These are phyloP conservation scores for Thermothelomyces thermophilus DNA, from an alignment of 2,329 filamentous ascomycete species.

Conservation along the genomic window DNA sequence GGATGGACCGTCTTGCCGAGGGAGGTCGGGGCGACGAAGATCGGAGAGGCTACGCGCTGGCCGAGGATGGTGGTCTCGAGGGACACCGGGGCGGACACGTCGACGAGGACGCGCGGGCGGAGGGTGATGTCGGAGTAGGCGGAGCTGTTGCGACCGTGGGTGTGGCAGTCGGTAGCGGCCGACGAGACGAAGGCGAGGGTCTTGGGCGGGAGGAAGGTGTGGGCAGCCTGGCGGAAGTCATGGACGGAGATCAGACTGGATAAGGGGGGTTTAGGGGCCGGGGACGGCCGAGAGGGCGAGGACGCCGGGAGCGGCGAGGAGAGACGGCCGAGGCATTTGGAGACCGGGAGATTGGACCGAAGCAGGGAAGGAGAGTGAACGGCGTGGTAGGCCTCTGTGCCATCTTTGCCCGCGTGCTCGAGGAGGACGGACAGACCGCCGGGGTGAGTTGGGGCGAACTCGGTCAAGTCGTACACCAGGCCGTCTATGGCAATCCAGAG, in stretches of 20 bases:
- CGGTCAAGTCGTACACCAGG: constrained; percentile 38
- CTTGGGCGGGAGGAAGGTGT: constrained; percentile 50
- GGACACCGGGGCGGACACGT: constrained; percentile 45
- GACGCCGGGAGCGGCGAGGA: constrained; percentile 49
- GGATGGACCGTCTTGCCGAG: constrained; percentile 59
- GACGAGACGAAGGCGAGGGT: constrained; percentile 66
- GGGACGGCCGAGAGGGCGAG: constrained; percentile 58
- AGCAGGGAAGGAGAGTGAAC: constrained; percentile 9
- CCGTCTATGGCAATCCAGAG: constrained; percentile 19
- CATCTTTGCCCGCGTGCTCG: constrained; percentile 47
- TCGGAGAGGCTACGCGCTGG: constrained; percentile 43
- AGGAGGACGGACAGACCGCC: constrained; percentile 39
- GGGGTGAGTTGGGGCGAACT: constrained; percentile 46
- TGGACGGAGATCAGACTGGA: constrained; percentile 66
- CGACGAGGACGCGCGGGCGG: constrained; percentile 50
- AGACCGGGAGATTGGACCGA: constrained; percentile 2
- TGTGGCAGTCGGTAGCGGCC: constrained; percentile 55
- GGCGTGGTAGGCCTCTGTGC: constrained; percentile 41
- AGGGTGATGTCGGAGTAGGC: constrained; percentile 52
- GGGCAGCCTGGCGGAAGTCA: constrained; percentile 58
- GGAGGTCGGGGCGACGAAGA: constrained; percentile 59
- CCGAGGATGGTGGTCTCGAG: constrained; percentile 50
- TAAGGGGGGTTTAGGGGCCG: constrained; percentile 42
- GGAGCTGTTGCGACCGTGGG: constrained; percentile 49
- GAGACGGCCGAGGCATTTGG: constrained; percentile 6